Evolutionary conservation across 1,284 basidiomycete species (phyloP).

Genomic region (Cutaneotrichosporon cavernicola): DNA sequence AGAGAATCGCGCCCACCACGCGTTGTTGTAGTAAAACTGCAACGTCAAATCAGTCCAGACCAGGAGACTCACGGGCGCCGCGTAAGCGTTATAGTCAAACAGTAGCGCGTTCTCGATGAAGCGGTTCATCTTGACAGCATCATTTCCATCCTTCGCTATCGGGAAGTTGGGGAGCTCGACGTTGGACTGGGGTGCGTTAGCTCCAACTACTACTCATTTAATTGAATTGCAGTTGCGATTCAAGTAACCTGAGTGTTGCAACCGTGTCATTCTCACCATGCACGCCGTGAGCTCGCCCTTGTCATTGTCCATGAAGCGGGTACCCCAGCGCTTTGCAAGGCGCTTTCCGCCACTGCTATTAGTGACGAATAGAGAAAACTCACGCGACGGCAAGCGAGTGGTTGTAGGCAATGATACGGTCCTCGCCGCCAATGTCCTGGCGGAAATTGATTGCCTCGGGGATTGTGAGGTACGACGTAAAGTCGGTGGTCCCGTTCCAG

Average conservation of each 20-base stretch:
- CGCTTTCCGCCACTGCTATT: conserved; percentile 61
- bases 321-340: conserved; percentile 66
- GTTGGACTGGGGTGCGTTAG: too few species aligned
- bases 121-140: too few species aligned
- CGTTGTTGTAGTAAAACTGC: conserved; percentile 59
- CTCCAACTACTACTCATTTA: neutral
- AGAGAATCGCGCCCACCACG: conserved; percentile 70
- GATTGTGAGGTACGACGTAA: conserved; percentile 34
- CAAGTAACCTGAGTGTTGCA: neutral
- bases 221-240: conserved; percentile 43
- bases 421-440: conserved; percentile 76
- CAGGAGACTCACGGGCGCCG: neutral
- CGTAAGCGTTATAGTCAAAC: too few species aligned
- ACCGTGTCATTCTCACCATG: conserved; percentile 61
- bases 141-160: too few species aligned
- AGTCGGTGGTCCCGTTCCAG: conserved; percentile 47
- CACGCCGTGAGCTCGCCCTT: conserved; percentile 65
- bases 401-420: conserved; percentile 72
- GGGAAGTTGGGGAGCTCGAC: too few species aligned
- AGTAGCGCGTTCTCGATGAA: too few species aligned
- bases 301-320: conserved; percentile 63
- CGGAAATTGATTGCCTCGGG: conserved; percentile 71
- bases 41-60: neutral
- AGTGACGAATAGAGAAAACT: conserved; percentile 15
- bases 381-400: conserved; percentile 65